phyloP scores from a whole-genome alignment of 2,329 filamentous ascomycete genomes.

The Aquanectria penicillioides region DNA sequence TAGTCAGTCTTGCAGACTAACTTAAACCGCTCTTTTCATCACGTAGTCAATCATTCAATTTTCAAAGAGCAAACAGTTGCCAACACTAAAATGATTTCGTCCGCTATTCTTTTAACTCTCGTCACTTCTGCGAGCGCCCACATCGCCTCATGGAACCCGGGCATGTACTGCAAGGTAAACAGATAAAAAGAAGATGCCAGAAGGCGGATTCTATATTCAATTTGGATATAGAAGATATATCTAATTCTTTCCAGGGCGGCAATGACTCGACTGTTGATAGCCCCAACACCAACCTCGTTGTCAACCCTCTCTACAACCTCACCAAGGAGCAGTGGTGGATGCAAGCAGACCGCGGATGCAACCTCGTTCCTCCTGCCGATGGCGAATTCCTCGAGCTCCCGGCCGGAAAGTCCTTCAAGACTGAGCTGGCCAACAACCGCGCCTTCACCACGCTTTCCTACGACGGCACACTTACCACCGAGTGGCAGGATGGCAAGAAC shows the following conservation, averaged over 20 bases:
- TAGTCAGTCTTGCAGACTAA: constrained; percentile 8
- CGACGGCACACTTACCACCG: constrained; percentile 47
- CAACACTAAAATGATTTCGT: constrained; percentile 29
- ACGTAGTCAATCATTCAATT: constrained; percentile 7
- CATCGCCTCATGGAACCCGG: constrained; percentile 41
- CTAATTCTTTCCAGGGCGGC: constrained; percentile 36
- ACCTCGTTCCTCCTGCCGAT: constrained; percentile 47
- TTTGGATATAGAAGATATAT: not conserved
- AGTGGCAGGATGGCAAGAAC: constrained; percentile 59
- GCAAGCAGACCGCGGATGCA: constrained; percentile 59
- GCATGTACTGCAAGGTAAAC: constrained; percentile 42
- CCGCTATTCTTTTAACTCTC: constrained; percentile 33
- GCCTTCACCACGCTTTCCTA: constrained; percentile 59
- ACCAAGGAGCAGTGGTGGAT: constrained; percentile 60
- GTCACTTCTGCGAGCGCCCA: constrained; percentile 36
- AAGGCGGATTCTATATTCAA: not conserved
- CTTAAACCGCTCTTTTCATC: constrained; percentile 1
- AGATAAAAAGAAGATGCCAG: too few relatives aligned
- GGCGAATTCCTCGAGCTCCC: constrained; percentile 55
- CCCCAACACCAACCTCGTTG: constrained; percentile 55
- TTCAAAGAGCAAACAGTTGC: not conserved
- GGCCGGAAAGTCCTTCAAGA: constrained; percentile 58
- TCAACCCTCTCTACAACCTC: constrained; percentile 59
- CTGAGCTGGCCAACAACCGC: constrained; percentile 61
- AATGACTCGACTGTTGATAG: constrained; percentile 47